Evolutionary conservation across 495 filamentous ascomycete species (phyloP).

Genomic region (Podospora tetraspora): DNA sequence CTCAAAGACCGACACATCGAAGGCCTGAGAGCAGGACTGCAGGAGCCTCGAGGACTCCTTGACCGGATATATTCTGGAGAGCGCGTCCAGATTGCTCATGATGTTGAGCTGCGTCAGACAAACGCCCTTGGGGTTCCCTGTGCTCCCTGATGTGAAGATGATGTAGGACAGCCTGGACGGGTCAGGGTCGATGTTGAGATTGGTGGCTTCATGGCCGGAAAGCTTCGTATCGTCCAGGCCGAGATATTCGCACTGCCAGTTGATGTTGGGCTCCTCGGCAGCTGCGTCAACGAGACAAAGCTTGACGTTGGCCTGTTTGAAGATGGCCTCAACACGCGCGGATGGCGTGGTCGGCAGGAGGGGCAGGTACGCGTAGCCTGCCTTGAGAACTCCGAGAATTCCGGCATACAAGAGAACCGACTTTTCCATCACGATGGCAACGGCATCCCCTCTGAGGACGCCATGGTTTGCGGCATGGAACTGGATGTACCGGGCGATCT

Average conservation of each 20-base stretch:
- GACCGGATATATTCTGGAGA: slow-evolving; percentile 56
- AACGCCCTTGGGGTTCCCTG: slow-evolving; percentile 64
- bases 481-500: slow-evolving; percentile 55
- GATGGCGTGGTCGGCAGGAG: slow-evolving; percentile 59
- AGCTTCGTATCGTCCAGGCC: slow-evolving; percentile 31
- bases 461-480: slow-evolving; percentile 38
- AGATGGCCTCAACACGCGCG: slow-evolving; percentile 48
- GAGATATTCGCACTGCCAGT: slow-evolving; percentile 28
- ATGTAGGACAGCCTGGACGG: slow-evolving; percentile 48
- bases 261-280: slow-evolving; percentile 12
- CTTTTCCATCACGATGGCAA: slow-evolving; percentile 68
- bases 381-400: slow-evolving; percentile 66
- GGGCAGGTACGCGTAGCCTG: slow-evolving; percentile 69
- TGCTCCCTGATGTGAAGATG: slow-evolving; percentile 63
- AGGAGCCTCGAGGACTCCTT: slow-evolving; percentile 48
- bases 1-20: slow-evolving; percentile 76
- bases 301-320: slow-evolving; percentile 46
- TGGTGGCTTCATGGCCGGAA: slow-evolving; percentile 19
- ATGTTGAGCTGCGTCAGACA: slow-evolving; percentile 64
- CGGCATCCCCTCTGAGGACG: slow-evolving; percentile 45
- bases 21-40: slow-evolving; percentile 68
- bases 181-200: slow-evolving; percentile 30
- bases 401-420: slow-evolving; percentile 60
- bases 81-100: slow-evolving; percentile 57
- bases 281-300: slow-evolving; percentile 41